Percentiles rank a stretch among this genome's conserved stretches.
phyloP scores from a whole-genome alignment of 306 rosid species.

The Prunus davidiana region DNA sequence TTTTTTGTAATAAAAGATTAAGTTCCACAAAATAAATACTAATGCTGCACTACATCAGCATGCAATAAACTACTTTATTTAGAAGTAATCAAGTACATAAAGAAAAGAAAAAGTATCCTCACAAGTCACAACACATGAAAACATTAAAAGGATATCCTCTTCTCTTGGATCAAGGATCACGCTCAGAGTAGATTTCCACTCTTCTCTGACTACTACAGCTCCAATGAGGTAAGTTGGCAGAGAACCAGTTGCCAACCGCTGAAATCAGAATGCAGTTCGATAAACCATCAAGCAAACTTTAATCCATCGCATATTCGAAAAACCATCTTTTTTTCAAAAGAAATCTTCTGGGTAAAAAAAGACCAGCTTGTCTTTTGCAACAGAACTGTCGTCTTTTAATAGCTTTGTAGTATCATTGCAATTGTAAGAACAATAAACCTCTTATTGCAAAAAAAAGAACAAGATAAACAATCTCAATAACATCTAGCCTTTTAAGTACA shows the following conservation, averaged over 20 bases:
- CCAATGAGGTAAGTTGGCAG: conserved; percentile 85
- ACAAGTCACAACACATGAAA: not conserved
- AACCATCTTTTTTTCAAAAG: no score
- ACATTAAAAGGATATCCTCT: conserved; percentile 86
- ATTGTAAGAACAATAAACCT: not conserved
- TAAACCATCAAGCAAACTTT: no score
- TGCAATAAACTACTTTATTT: conserved; percentile 20
- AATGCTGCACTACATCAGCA: conserved; percentile 16
- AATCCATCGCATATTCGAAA: no score
- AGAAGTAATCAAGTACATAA: conserved; percentile 6
- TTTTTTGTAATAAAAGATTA: conserved; percentile 51
- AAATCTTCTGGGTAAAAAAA: not conserved
- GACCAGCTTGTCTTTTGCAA: no score
- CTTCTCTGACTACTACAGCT: conserved; percentile 71
- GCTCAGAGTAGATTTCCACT: conserved; percentile 70
- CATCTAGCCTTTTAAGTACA: not conserved
- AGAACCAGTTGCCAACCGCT: conserved; percentile 96
- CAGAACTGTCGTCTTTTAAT: no score
- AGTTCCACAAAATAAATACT: conserved; percentile 45
- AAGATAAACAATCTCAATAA: not conserved
- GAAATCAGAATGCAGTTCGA: conserved; percentile 1
- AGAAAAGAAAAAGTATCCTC: not conserved
- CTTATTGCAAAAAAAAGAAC: not conserved
- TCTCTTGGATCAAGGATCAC: conserved; percentile 97
- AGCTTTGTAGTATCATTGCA: no score